Evolutionary conservation across 257 asterid species (phyloP), one percentile per base, ranked within the genome.

Genomic region (Fraxinus anomala): DNA sequence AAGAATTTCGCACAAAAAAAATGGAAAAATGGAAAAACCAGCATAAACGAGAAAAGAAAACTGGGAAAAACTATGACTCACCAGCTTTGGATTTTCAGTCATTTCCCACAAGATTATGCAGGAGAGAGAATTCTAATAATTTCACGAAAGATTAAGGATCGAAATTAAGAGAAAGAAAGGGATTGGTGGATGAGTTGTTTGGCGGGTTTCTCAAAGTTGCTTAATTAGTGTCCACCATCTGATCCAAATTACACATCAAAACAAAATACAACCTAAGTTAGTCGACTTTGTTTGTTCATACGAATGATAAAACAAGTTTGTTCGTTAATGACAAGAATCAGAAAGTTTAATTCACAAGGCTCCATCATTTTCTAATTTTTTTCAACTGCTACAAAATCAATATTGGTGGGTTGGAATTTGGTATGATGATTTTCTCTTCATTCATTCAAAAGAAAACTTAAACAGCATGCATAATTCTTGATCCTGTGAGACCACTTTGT

Each of bases 11-110:
- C 34, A 31, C 34, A 3, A 31, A 31, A 31, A 31, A 31, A 63
- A 13, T 39, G 5, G 1, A 28, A 6, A 12, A 49, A 3, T 3
- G 5, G 34, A 49, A 1, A 82, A 39, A 85, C 79, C 23, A 4
- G 6, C 17, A 23, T 68, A 37, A 79, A 68, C 13, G 26, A 71
- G 19, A 49, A 26, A 37, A 49, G 54, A 36, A 39, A 36, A 5
- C 33, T 59, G 10, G 59, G 24, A 51, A 78, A 23, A 74, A 24
- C 44, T 19, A 16, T 49, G 77, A n/a, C 76, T 83, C 70, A 87
- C 89, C 90, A 79, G 56, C 81, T 77, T 84, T 70, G 84, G 44
- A 78, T 54, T 67, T 74, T 80, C 79, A 77, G 84, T 74, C 77
- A 80, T 71, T 82, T 70, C 76, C 75, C 16, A 42, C 49, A 16